These are phyloP conservation scores for Saccharum hybrid DNA, from an alignment of 202 grass and related monocot species.

Conservation along the genomic window DNA sequence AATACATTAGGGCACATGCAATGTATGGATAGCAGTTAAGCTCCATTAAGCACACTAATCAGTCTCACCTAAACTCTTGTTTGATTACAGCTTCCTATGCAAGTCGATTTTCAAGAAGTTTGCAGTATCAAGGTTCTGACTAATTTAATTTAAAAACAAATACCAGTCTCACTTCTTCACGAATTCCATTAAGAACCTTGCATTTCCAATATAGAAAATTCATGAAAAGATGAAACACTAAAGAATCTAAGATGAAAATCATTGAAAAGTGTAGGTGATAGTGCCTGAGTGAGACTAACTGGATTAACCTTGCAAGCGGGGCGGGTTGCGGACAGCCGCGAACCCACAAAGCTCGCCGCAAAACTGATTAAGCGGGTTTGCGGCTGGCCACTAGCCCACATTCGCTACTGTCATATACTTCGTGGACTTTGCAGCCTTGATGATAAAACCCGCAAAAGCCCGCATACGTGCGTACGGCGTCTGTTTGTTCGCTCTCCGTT, in stretches of 20 bases:
- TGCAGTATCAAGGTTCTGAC: background rate
- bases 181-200: background rate
- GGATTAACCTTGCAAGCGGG: too few relatives aligned
- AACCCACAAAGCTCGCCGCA: too few relatives aligned
- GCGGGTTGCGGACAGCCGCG: too few relatives aligned
- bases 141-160: constrained; percentile 3
- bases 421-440: too few relatives aligned
- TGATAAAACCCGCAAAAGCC: too few relatives aligned
- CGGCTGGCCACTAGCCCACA: too few relatives aligned
- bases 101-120: background rate
- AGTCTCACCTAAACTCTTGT: background rate
- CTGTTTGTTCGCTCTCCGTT: too few relatives aligned
- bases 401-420: too few relatives aligned
- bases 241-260: background rate
- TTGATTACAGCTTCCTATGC: background rate
- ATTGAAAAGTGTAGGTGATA: background rate
- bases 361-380: too few relatives aligned
- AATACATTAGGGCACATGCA: background rate
- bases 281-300: background rate
- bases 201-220: constrained; percentile 23
- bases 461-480: too few relatives aligned
- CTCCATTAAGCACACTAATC: constrained; percentile 3
- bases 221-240: constrained; percentile 1
- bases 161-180: background rate
- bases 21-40: background rate